Base-by-base conservation (phyloP, 345 rosid species). In the Salix suchowensis region DNA sequence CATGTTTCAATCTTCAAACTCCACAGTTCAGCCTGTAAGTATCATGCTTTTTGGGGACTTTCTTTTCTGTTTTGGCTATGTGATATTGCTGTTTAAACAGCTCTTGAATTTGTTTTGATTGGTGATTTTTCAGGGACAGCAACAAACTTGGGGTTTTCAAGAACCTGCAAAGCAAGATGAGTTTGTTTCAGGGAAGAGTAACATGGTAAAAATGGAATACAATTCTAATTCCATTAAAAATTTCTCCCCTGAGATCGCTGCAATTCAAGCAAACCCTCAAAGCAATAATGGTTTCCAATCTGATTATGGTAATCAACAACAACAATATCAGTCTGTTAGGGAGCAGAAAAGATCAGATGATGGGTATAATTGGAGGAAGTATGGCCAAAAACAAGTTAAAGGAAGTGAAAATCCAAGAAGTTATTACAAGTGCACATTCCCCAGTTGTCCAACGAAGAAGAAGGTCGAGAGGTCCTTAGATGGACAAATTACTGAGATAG, bases 311-410 rank as follows among this genome's bases (percentile, higher is more conserved):
- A 80, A 74, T 26, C 72, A 72, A 34, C 83, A 76, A 6, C 87
- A 76, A 18, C 94, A 82, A 70, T 54, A 84, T 60, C 89, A 80
- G 82, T n/a, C 85, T 2, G 70, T 85, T 9, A 86, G 89, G 78
- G 96, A 84, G 74, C 86, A 82, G 74, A 88, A 86, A 69, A 89
- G 81, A 82, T 85, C 97, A 13, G 94, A 90, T 10, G 98, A 92
- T 80, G 98, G 98, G 36, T 94, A 89, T 83, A 91, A 92, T 39
- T 94, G 98, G 98, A 86, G 97, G n/a, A 94, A 94, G 84, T 94
- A 94, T 78, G 98, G 98, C 4, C 98, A 94, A 73, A 94, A 94
- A 78, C 92, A 90, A 81, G 98, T 92, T 69, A 92, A 94, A 82
- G 98, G 97, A 74, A 94, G 98, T 34, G 96, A 92, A 79, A 94